These are phyloP conservation scores for Anisodus tanguticus DNA, from an alignment of 257 asterid species.

Conservation along the genomic window DNA sequence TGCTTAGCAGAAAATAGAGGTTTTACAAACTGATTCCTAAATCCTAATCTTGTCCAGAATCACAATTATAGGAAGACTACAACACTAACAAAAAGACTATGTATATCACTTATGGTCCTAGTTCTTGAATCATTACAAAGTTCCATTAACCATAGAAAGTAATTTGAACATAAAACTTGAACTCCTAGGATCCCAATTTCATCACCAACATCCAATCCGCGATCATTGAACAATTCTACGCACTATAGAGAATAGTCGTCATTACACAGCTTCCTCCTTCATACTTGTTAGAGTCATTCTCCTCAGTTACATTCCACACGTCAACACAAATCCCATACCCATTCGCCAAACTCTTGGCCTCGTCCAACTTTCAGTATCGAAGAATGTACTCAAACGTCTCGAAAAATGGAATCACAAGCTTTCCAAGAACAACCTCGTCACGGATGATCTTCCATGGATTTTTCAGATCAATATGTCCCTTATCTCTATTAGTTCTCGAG, in stretches of 20 bases:
- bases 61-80: too few relatives aligned
- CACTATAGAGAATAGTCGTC: constrained; percentile 43
- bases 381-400: constrained; percentile 46
- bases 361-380: neutral
- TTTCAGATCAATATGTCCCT: constrained; percentile 20
- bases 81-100: too few relatives aligned
- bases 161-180: constrained; percentile 40
- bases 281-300: constrained; percentile 24
- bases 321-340: constrained; percentile 41
- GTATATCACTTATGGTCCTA: too few relatives aligned
- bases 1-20: neutral
- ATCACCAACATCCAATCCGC: constrained; percentile 45
- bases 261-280: constrained; percentile 34
- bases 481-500: neutral
- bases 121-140: neutral
- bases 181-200: constrained; percentile 47
- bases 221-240: constrained; percentile 43
- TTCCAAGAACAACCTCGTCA: neutral
- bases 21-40: neutral
- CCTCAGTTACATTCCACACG: constrained; percentile 53
- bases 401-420: neutral
- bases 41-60: too few relatives aligned
- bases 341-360: constrained; percentile 44
- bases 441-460: constrained; percentile 54
- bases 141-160: neutral